Evolutionary conservation across 108 stramenopile species (phyloP).

Genomic region (Epithemia pelagica): DNA sequence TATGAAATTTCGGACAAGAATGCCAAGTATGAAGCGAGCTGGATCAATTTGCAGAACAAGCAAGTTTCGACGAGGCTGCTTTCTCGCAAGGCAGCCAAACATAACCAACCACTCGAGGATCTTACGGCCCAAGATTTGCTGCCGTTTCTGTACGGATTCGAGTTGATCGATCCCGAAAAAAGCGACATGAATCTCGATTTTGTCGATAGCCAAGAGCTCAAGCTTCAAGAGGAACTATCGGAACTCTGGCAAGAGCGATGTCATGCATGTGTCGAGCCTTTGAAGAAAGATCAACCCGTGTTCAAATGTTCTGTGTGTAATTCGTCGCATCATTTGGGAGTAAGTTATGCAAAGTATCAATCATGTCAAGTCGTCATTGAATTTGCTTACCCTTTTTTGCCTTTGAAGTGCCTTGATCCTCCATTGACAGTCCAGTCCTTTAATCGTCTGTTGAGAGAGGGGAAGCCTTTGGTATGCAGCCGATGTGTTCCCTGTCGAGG

Average conservation of each 20-base stretch:
- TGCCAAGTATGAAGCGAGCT: constrained; percentile 39
- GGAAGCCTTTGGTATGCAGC: constrained; percentile 25
- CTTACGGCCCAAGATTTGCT: constrained; percentile 29
- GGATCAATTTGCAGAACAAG: constrained; percentile 48
- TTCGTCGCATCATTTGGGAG: not conserved
- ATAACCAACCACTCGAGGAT: constrained; percentile 5
- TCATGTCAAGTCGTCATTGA: constrained; percentile 16
- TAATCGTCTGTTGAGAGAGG: constrained; percentile 18
- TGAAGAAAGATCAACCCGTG: constrained; percentile 7
- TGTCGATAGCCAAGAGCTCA: constrained; percentile 5
- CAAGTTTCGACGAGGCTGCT: constrained; percentile 35
- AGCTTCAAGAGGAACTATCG: constrained; percentile 4
- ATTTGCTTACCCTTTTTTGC: constrained; percentile 32
- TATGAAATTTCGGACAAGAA: constrained; percentile 37
- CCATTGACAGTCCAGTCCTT: constrained; percentile 30
- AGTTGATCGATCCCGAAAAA: constrained; percentile 2
- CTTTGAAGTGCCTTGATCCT: constrained; percentile 47
- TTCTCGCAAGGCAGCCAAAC: constrained; percentile 9
- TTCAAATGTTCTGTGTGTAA: not conserved
- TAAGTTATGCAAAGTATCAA: not conserved
- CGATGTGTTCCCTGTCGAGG: constrained; percentile 47
- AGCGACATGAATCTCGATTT: constrained; percentile 5
- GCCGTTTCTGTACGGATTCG: constrained; percentile 42
- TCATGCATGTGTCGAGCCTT: constrained; percentile 39
- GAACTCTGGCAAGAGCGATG: constrained; percentile 18